phyloP scores from a whole-genome alignment of 805 yeast genomes.

The Kodamaea hsintzibuensis region DNA sequence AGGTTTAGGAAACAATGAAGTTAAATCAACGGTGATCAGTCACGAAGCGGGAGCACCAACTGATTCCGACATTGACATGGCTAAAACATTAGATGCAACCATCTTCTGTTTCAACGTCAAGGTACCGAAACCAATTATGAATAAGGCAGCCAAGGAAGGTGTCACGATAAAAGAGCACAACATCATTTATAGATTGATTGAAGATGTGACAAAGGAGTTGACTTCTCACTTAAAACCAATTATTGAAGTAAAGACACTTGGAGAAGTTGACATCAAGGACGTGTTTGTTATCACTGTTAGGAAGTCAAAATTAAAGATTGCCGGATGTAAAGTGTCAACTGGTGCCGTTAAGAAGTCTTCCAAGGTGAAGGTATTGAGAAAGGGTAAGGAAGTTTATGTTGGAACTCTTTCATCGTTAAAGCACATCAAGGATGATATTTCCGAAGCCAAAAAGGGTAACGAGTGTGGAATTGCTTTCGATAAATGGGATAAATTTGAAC shows the following conservation, averaged over 20 bases:
- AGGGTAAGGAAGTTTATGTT: constrained; percentile 44
- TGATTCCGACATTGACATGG: constrained; percentile 42
- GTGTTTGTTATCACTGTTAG: constrained; percentile 69
- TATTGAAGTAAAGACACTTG: constrained; percentile 62
- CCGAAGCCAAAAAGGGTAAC: constrained; percentile 76
- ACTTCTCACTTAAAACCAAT: constrained; percentile 62
- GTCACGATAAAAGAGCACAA: constrained; percentile 66
- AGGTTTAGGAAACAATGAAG: constrained; percentile 86
- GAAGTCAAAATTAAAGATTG: constrained; percentile 61
- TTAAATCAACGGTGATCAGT: constrained; percentile 64
- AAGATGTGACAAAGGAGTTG: constrained; percentile 70
- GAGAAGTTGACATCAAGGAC: constrained; percentile 69
- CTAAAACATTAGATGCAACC: constrained; percentile 52
- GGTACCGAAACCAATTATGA: constrained; percentile 61
- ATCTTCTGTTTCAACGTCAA: constrained; percentile 79
- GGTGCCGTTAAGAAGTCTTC: constrained; percentile 69
- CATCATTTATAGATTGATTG: constrained; percentile 85
- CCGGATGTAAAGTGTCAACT: constrained; percentile 79
- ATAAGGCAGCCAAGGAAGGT: constrained; percentile 56
- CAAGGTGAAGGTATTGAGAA: constrained; percentile 57
- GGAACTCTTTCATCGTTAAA: constrained; percentile 75
- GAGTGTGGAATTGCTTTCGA: constrained; percentile 87
- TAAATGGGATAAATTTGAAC: constrained; percentile 65
- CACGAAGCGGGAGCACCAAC: constrained; percentile 79
- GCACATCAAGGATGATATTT: constrained; percentile 76